Conservation (phyloP, 208 protist genomes). For the Leishmania mexicana region DNA sequence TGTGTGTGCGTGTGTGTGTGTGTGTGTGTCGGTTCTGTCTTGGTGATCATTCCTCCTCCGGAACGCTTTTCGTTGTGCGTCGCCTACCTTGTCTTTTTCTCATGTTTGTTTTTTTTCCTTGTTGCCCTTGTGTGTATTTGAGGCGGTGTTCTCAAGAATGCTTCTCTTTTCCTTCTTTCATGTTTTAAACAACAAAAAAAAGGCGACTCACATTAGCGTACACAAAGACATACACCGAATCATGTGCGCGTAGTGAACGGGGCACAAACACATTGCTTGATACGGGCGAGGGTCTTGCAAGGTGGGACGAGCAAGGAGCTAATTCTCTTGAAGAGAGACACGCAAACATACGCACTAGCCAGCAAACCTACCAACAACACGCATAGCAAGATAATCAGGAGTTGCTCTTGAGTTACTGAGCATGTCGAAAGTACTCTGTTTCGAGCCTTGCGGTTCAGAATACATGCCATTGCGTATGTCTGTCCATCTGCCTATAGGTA, state of each 20-base stretch:
- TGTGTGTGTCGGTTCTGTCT: background rate
- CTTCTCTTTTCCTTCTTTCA: conserved; percentile 10
- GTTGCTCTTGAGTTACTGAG: background rate
- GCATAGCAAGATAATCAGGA: conserved; percentile 16
- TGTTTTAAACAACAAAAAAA: background rate
- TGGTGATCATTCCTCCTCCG: background rate
- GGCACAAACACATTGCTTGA: background rate
- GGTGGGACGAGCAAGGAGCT: background rate
- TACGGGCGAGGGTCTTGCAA: background rate
- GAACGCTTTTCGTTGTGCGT: background rate
- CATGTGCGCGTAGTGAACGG: background rate
- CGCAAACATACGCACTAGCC: background rate
- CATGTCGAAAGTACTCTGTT: conserved; percentile 5
- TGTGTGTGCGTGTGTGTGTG: background rate
- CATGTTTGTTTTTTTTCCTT: background rate
- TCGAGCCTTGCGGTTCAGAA: background rate
- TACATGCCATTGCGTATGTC: background rate
- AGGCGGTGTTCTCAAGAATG: background rate
- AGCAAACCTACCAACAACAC: background rate
- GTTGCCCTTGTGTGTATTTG: background rate
- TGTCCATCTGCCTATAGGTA: background rate
- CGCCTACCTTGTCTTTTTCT: background rate
- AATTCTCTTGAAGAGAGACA: background rate
- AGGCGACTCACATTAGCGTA: background rate
- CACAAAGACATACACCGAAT: background rate